These are phyloP conservation scores for Coprinopsis cinerea DNA, from an alignment of 768 basidiomycete species.

Conservation along the genomic window DNA sequence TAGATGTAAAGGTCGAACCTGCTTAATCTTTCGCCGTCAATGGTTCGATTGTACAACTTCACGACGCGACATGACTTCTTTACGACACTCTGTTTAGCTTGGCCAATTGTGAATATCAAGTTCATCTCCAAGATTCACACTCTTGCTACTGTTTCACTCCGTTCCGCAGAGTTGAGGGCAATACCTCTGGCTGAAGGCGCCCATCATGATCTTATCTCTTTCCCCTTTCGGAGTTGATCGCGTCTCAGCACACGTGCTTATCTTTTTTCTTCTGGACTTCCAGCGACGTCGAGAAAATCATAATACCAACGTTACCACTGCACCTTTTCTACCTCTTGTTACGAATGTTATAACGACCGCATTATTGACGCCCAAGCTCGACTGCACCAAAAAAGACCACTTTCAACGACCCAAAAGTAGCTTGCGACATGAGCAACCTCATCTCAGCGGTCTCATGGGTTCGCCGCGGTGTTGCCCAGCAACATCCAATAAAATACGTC, in stretches of 20 bases:
- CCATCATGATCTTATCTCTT: neutral
- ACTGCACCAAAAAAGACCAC: neutral
- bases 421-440: constrained; percentile 55
- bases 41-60: neutral
- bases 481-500: constrained; percentile 80
- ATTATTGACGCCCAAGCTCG: neutral
- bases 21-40: neutral
- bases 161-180: no score
- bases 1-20: constrained; percentile 4
- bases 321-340: no score
- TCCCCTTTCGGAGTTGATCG: neutral
- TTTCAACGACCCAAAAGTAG: neutral
- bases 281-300: neutral
- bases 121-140: no score
- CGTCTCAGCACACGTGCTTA: neutral
- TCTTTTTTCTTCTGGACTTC: neutral
- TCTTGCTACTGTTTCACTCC: no score
- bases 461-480: constrained; percentile 66
- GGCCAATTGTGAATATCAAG: no score
- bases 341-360: no score
- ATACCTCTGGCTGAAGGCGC: no score
- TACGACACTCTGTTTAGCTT: no score
- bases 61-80: neutral
- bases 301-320: no score
- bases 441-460: constrained; percentile 80